phyloP scores from a whole-genome alignment of 108 stramenopile genomes.

The Cyclotella sp. region DNA sequence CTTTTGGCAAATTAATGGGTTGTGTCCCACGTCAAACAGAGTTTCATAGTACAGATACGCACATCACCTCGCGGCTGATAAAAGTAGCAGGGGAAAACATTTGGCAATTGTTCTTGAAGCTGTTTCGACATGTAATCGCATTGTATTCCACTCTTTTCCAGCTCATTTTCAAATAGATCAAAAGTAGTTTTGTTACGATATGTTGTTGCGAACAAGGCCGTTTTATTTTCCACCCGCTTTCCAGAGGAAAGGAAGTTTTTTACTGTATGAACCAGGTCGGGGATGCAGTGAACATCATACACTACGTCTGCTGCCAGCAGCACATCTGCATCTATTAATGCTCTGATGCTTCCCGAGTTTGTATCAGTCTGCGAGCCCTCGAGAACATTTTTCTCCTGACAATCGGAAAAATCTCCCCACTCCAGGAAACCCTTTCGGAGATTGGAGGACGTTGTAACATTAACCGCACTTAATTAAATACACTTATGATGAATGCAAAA shows the following conservation, averaged over 20 bases:
- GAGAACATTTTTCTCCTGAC: neutral
- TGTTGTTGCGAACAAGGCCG: conserved; percentile 67
- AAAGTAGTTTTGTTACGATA: conserved; percentile 64
- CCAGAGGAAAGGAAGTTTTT: conserved; percentile 41
- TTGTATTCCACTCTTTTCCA: conserved; percentile 42
- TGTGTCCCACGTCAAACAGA: too few species aligned
- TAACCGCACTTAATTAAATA: neutral
- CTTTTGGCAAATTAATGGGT: too few species aligned
- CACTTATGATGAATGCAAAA: neutral
- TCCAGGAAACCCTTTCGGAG: conserved; percentile 54
- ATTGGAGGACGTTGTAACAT: neutral
- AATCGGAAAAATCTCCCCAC: conserved; percentile 55
- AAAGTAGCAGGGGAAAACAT: conserved; percentile 65
- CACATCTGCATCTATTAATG: conserved; percentile 51
- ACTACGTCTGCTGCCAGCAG: conserved; percentile 76
- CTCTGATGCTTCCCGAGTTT: neutral
- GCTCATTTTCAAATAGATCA: conserved; percentile 49
- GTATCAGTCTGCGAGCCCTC: neutral
- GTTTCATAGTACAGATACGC: conserved; percentile 49
- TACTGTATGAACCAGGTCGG: conserved; percentile 49
- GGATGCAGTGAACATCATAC: conserved; percentile 59
- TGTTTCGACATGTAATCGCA: conserved; percentile 29
- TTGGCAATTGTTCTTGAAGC: conserved; percentile 20
- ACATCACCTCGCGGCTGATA: conserved; percentile 65
- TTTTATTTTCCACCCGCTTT: conserved; percentile 11